Evolutionary conservation across 208 protist species (phyloP), one percentile per base, ranked within the genome.

Genomic region (Porcisia deanei): DNA sequence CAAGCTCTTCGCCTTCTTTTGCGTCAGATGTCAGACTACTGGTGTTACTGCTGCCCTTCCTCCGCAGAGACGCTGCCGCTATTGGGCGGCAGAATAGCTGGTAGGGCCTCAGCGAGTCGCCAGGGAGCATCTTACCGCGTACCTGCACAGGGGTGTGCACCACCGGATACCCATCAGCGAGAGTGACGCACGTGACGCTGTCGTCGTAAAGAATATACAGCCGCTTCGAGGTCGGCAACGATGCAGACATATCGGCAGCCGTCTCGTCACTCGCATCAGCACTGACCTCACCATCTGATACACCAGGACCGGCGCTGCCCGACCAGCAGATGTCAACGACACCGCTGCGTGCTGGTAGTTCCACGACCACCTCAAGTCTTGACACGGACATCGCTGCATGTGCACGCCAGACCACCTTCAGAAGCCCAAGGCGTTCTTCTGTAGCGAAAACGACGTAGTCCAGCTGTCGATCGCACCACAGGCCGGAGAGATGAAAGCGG

Each of bases 401-500:
- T 9, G 78, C 80, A 20, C 82, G 74, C 91, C 91, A 95, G 60
- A 53, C 65, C 52, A 94, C 73, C 71, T 76, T 74, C 68, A 88
- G 47, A 61, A 97, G 55, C 18, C 88, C 88, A 14, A 91, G 72
- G 12, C 93, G 89, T 73, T 93, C 93, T 79, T 95, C 91, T 52
- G 93, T 97, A n/a, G 80, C 77, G 77, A 94, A 89, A 58, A 93
- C 77, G 14, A 97, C 82, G 74, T 90, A 89, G 60, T 85, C 68
- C 70, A 95, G 78, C 55, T 66, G 67, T 14, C 76, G 70, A 73
- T 97, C 88, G 77, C 87, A 92, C 90, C 91, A 97, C 22, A 95
- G 72, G 16, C 86, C 85, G 41, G 76, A 73, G 7, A 94, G 70
- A 77, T 94, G 86, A 81, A 91, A 97, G 59, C 85, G 86, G 14